These are phyloP conservation scores for Excoecaria cochinchinensis DNA, from an alignment of 345 rosid genomes.

Conservation along the genomic window DNA sequence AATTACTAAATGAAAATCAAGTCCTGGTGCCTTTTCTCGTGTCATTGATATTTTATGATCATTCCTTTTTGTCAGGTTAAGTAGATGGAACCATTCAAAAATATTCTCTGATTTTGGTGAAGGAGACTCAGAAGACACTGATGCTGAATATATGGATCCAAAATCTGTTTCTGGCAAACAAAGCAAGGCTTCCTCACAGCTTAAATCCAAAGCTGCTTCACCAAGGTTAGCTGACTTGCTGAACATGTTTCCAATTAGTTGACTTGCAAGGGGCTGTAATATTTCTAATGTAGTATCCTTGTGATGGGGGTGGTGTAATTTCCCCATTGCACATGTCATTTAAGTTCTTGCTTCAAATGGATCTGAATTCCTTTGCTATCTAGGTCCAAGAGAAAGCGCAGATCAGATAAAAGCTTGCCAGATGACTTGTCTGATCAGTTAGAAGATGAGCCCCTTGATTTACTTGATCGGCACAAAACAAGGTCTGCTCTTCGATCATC, in stretches of 20 bases:
- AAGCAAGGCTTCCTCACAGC: conserved; percentile 44
- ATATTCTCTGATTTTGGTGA: conserved; percentile 83
- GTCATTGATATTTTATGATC: background rate
- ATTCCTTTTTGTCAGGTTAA: conserved; percentile 46
- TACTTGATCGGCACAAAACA: conserved; percentile 73
- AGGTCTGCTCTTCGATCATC: conserved; percentile 74
- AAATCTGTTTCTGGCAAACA: conserved; percentile 39
- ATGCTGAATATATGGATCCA: conserved; percentile 47
- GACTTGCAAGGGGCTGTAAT: background rate
- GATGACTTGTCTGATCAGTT: conserved; percentile 65
- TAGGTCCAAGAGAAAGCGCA: conserved; percentile 57
- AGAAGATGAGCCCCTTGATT: conserved; percentile 91
- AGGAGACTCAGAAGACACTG: conserved; percentile 54
- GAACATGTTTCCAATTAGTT: background rate
- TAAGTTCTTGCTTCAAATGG: conserved; percentile 3
- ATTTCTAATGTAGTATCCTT: background rate
- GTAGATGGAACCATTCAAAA: conserved; percentile 93
- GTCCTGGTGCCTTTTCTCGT: background rate
- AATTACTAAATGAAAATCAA: background rate
- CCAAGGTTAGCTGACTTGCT: conserved; percentile 43
- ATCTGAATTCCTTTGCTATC: conserved; percentile 17
- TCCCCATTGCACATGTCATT: background rate
- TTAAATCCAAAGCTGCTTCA: conserved; percentile 50
- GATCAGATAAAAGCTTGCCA: conserved; percentile 60
- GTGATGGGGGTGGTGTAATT: background rate